Base-by-base conservation (phyloP, 345 rosid genomes). In the Gossypium rotundifolium region DNA sequence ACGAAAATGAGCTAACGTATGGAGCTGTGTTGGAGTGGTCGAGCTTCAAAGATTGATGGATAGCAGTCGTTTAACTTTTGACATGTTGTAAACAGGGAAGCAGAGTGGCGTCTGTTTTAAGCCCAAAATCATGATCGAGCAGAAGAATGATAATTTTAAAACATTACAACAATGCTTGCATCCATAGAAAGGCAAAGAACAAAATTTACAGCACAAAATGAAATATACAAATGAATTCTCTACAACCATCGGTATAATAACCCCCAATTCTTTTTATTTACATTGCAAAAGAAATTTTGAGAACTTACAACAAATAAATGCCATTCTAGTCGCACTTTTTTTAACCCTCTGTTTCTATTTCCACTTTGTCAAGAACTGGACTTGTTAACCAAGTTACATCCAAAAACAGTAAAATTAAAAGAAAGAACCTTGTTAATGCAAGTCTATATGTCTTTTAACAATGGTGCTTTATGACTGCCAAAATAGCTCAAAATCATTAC, bases 391-490 rank as follows among this genome's bases (percentile, higher is more conserved):
- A 78, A 75, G 71, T 71, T 49, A 65, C 76, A 79, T 70, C 64
- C 79, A 67, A 76, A 76, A 42, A 68, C 20, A 46, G 40, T 1
- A 4, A 58, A 22, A 77, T 3, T 9, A 59, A 42, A 57, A 69
- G 55, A 79, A 71, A 72, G 27, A 60, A 74, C 46, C 77, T 29
- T 25, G 70, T 76, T 62, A 65, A 79, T 49, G 76, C 29, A 76
- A 67, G 25, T 65, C 57, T 53, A n/a, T 6, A 53, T 53, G 22
- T 54, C 27, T 22, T 25, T 65, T 25, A 54, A 60, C 22, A 65
- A 29, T 29, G 20, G 48, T n/a, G 62, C 77, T 94, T 76, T 94
- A 93, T 11, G 98, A 91, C 84, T 91, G 97, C 99, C 99, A 96
- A 86, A 93, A 96, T 77, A 93, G 84, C 83, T 88, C 93, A 66